Evolutionary conservation across 495 filamentous ascomycete species (phyloP), one percentile per base, ranked within the genome.

Genomic region (Tuber borchii): DNA sequence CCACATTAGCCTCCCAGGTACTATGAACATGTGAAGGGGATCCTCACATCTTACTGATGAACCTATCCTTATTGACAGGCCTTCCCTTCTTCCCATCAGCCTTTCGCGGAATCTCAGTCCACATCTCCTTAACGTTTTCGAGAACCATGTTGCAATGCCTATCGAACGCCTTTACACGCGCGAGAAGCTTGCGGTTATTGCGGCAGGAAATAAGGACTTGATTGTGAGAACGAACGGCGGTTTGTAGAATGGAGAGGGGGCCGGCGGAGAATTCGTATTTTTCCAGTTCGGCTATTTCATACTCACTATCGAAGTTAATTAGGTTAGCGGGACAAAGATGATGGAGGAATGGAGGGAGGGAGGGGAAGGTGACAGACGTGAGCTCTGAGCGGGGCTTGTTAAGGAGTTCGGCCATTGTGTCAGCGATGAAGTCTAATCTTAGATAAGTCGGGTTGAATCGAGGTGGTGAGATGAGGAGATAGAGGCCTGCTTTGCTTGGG

Each of bases 91-190:
- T 92, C 40, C 93, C 93, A 61, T 87, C 88, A 20, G 88, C 86
- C 39, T 88, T 84, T 78, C 92, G 89, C 48, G 95, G 94, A 73
- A 91, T 93, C 86, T 99, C 95, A 8, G 93, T 97, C 95, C 95
- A 99, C 94, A 99, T 98, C 87, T 99, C 95, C 87, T 98, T 99
- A 48, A 95, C 93, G 80, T 96, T 96, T 88, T 97, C 94, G 46
- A 97, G 86, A n/a, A 97, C 92, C 94, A 97, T 96, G 86, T 97
- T 97, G 87, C 93, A 94, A 86, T 98, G 96, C 79, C 95, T 90
- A 85, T 97, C 94, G 84, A 94, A 94, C 17, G 92, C 92, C 86
- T 93, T 93, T 74, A 94, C 91, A 20, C 91, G 88, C 31, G 91
- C 93, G 70, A 93, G 88, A 31, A 94, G 85, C 85, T 94, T 94